Conservation (phyloP, 139 green algal genomes). For the Volvox africanus region DNA sequence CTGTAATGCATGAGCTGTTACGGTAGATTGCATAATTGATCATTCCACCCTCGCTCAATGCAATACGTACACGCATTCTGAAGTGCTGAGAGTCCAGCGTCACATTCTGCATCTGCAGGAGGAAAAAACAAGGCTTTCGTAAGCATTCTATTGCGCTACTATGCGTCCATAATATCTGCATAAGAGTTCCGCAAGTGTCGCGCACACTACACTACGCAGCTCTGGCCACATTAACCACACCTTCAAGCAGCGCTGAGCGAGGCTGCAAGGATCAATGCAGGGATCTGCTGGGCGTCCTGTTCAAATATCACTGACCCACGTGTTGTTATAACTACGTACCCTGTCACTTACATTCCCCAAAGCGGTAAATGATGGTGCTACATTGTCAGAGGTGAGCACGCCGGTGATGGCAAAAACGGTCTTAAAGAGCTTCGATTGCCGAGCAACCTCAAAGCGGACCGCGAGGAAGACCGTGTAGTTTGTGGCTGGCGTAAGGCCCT, state of each 20-base stretch:
- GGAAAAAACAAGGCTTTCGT: not conserved
- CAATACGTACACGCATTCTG: constrained; percentile 47
- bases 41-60: constrained; percentile 46
- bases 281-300: no score
- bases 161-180: no score
- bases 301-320: no score
- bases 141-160: no score
- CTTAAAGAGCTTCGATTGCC: constrained; percentile 20
- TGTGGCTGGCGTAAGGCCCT: constrained; percentile 46
- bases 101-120: constrained; percentile 24
- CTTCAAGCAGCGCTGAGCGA: no score
- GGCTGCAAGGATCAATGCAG: no score
- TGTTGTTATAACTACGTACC: no score
- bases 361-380: constrained; percentile 52
- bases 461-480: constrained; percentile 61
- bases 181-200: no score
- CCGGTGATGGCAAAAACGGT: constrained; percentile 52
- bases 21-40: constrained; percentile 60
- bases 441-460: constrained; percentile 32
- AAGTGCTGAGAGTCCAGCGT: constrained; percentile 41
- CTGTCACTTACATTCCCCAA: constrained; percentile 15
- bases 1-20: constrained; percentile 47
- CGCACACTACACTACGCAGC: no score
- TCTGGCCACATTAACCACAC: no score
- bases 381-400: constrained; percentile 58